Base-by-base conservation (phyloP, 2,329 filamentous ascomycete species). In the Fusarium euwallaceae region DNA sequence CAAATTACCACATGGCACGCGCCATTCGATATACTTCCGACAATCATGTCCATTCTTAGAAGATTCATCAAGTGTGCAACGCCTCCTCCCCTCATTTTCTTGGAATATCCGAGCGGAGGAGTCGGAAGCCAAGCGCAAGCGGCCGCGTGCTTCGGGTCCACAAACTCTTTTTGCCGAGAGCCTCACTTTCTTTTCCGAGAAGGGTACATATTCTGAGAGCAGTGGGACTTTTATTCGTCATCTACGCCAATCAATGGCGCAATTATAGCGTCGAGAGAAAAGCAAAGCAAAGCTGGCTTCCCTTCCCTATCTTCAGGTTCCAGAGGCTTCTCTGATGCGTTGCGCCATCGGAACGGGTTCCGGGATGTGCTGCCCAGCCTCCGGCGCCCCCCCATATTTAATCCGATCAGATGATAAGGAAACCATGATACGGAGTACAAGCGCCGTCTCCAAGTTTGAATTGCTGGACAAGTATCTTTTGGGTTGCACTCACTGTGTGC, bases 341-440 rank as follows among this genome's bases (percentile, higher is more conserved):
- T 17, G 36, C 43, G 45, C 68, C 58, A 56, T 70, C 72, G 72
- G 71, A 45, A 69, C 29, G 29, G 2, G n/a, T 69, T 32, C 72
- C 72, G 68, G 58, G 17, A 53, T 45, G 11, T 43, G 58, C 17
- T 17, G 17, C 51, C 37, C 59, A 67, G 22, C 67, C 27, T 29
- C 51, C 68, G 72, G 72, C 41, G 53, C 20, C 24, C 22, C 41
- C 45, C 39, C 51, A 20, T 63, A 43, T 29, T 41, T 58, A 48
- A 72, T 66, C 72, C 72, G 69, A 75, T 75, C 72, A 74, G 61
- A 75, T 72, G 72, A 75, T 74, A 58, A 37, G 64, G 36, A 29
- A 16, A n/a, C 16, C 7, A n/a, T 34, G 24, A 56, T 29, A 67
- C 39, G 61, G 36, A 32, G 58, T 70, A 61, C 34, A 6, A 32